These are phyloP conservation scores for Metschnikowia gruessii DNA, from an alignment of 805 yeast genomes.

Conservation along the genomic window DNA sequence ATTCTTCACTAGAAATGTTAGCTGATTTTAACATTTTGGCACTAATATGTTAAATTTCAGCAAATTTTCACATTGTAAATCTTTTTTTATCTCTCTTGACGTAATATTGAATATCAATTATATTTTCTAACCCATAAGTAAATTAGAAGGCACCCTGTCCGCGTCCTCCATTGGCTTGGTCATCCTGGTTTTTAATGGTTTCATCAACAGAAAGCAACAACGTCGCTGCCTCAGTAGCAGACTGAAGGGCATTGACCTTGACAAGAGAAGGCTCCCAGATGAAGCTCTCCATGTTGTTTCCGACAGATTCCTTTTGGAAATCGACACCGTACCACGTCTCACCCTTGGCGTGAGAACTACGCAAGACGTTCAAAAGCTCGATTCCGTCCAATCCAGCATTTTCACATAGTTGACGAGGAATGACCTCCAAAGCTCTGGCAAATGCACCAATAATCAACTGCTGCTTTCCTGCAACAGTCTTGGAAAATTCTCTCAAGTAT, in stretches of 20 bases:
- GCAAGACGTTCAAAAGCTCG: constrained; percentile 83
- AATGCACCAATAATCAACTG: constrained; percentile 89
- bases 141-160: constrained; percentile 59
- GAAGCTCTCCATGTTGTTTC: constrained; percentile 78
- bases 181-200: constrained; percentile 74
- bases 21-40: too few species aligned
- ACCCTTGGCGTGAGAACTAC: constrained; percentile 93
- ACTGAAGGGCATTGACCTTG: constrained; percentile 86
- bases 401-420: constrained; percentile 96
- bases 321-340: constrained; percentile 92
- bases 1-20: too few species aligned
- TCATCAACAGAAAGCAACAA: constrained; percentile 94
- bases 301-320: constrained; percentile 77
- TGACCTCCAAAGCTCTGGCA: constrained; percentile 92
- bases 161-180: constrained; percentile 53
- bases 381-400: constrained; percentile 99
- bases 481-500: constrained; percentile 80
- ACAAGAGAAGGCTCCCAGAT: constrained; percentile 99
- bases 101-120: background rate
- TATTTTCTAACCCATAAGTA: background rate
- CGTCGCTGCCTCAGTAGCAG: constrained; percentile 97
- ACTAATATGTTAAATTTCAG: too few species aligned
- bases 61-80: too few species aligned
- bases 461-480: constrained; percentile 91
- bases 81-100: too few species aligned